phyloP scores from a whole-genome alignment of 805 yeast genomes.

The Metschnikowia matae region DNA sequence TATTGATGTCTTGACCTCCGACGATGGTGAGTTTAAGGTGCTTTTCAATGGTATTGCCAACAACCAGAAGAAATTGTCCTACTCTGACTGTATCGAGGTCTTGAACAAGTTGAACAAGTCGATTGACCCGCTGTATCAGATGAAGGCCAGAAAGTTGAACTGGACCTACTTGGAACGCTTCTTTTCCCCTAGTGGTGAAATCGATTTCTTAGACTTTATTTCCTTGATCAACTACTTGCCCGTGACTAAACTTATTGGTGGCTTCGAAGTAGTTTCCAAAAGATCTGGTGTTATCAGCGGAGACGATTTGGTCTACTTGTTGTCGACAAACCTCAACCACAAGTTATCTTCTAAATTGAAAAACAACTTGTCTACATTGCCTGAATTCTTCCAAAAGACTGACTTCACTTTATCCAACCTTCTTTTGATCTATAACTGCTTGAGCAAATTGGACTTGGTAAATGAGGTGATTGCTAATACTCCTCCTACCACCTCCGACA shows the following conservation, averaged over 20 bases:
- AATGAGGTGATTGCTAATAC: slow-evolving; percentile 45
- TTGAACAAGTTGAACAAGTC: slow-evolving; percentile 37
- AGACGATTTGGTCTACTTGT: slow-evolving; percentile 30
- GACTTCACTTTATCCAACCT: slow-evolving; percentile 36
- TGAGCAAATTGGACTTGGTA: slow-evolving; percentile 40
- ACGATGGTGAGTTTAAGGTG: slow-evolving; percentile 44
- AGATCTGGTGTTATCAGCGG: slow-evolving; percentile 28
- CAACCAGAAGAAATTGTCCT: slow-evolving; percentile 21
- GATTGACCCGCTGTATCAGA: slow-evolving; percentile 40
- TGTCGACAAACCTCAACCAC: slow-evolving; percentile 37
- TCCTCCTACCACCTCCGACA: slow-evolving; percentile 41
- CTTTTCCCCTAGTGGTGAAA: slow-evolving; percentile 37
- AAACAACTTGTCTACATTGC: slow-evolving; percentile 28
- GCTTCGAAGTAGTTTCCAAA: slow-evolving; percentile 35
- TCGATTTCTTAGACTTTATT: slow-evolving; percentile 37
- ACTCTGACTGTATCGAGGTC: slow-evolving; percentile 32
- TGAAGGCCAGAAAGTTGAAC: slow-evolving; percentile 37
- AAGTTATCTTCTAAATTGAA: slow-evolving; percentile 38
- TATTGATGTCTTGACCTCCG: slow-evolving; percentile 45
- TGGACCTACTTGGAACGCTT: slow-evolving; percentile 41
- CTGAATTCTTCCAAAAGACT: slow-evolving; percentile 33
- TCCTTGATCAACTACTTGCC: slow-evolving; percentile 41
- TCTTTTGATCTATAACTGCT: slow-evolving; percentile 36
- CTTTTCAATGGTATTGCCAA: slow-evolving; percentile 48
- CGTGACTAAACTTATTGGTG: slow-evolving; percentile 43